phyloP scores from a whole-genome alignment of 495 filamentous ascomycete species.

The Trichoderma parareesei region DNA sequence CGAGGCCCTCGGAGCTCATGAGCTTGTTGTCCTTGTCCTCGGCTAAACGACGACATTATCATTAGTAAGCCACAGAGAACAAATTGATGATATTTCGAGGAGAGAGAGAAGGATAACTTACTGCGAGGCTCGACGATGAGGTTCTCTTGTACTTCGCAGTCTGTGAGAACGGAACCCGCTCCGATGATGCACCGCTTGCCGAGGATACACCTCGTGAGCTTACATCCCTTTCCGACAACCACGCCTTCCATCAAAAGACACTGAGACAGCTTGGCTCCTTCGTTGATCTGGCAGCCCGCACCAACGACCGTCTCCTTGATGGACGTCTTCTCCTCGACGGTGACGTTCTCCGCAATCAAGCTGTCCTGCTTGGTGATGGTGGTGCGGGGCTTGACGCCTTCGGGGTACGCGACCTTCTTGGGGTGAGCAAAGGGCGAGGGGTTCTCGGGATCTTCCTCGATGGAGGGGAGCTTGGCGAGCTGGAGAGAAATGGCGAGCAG shows the following conservation, averaged over 20 bases:
- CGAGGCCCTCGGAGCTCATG: constrained; percentile 72
- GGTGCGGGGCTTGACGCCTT: constrained; percentile 63
- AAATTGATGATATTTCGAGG: neutral
- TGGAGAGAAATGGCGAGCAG: constrained; percentile 75
- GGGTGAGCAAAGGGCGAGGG: constrained; percentile 65
- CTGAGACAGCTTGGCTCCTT: constrained; percentile 67
- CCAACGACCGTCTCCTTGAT: constrained; percentile 88
- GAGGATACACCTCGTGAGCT: constrained; percentile 73
- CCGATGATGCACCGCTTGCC: constrained; percentile 70
- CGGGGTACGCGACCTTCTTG: constrained; percentile 72
- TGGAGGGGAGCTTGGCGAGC: constrained; percentile 64
- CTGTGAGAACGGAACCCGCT: constrained; percentile 63
- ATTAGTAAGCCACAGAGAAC: neutral
- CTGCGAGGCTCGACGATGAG: constrained; percentile 71
- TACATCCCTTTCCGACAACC: constrained; percentile 65
- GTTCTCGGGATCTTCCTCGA: constrained; percentile 52
- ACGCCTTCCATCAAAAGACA: constrained; percentile 90
- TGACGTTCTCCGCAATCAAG: constrained; percentile 77
- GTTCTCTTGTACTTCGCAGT: constrained; percentile 87
- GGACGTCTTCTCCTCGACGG: constrained; percentile 69
- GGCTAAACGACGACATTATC: constrained; percentile 28
- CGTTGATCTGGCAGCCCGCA: constrained; percentile 71
- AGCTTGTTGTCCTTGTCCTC: constrained; percentile 82
- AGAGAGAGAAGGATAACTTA: constrained; percentile 28
- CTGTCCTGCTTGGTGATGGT: constrained; percentile 70